Conservation (phyloP, 2,329 filamentous ascomycete species). For the Colletotrichum falcatum region DNA sequence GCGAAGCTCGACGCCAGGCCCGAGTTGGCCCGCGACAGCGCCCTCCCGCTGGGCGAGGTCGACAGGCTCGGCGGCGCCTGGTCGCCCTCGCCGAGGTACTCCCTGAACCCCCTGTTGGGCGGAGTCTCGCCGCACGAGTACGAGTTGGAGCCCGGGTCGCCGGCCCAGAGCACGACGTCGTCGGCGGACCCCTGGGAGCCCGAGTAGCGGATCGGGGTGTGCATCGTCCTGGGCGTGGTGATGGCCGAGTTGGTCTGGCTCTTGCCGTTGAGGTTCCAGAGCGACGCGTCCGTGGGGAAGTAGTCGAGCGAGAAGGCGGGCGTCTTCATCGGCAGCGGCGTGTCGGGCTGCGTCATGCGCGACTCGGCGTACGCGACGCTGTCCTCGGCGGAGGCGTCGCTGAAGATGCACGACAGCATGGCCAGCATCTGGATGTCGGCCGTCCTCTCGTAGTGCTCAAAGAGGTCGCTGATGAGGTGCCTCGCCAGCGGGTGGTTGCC, state of each 20-base stretch:
- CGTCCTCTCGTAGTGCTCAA: slow-evolving; percentile 70
- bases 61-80: slow-evolving; percentile 67
- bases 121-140: slow-evolving; percentile 74
- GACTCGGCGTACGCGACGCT: slow-evolving; percentile 69
- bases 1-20: slow-evolving; percentile 68
- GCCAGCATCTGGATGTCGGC: slow-evolving; percentile 78
- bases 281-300: slow-evolving; percentile 68
- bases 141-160: slow-evolving; percentile 67
- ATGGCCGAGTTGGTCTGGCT: slow-evolving; percentile 66
- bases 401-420: slow-evolving; percentile 78
- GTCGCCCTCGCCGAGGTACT: slow-evolving; percentile 59
- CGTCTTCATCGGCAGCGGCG: slow-evolving; percentile 73
- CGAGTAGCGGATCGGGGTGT: slow-evolving; percentile 66
- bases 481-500: slow-evolving; percentile 73
- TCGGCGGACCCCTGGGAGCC: slow-evolving; percentile 68
- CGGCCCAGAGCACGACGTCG: slow-evolving; percentile 61
- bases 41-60: slow-evolving; percentile 68
- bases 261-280: slow-evolving; percentile 64
- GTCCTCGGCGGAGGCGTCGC: slow-evolving; percentile 68
- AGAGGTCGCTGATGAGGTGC: slow-evolving; percentile 71
- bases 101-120: slow-evolving; percentile 60
- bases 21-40: slow-evolving; percentile 65
- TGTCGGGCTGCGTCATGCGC: slow-evolving; percentile 68
- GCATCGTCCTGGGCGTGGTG: slow-evolving; percentile 68
- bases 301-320: slow-evolving; percentile 76